phyloP scores from a whole-genome alignment of 768 basidiomycete genomes.

The Tricholoma terreum region DNA sequence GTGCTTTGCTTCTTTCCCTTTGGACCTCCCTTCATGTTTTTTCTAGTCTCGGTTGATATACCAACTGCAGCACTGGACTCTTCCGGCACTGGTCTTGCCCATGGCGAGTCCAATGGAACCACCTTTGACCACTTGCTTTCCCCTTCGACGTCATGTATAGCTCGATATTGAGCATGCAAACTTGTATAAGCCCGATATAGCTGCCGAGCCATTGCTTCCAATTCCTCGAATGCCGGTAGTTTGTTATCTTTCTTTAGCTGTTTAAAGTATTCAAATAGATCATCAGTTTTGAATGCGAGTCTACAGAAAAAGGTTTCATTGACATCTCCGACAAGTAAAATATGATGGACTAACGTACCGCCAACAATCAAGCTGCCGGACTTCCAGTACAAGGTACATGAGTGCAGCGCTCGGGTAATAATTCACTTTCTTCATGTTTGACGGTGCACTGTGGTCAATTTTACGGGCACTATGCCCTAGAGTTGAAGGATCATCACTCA shows the following conservation, averaged over 20 bases:
- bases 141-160: slow-evolving; percentile 3
- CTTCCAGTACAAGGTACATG: not conserved
- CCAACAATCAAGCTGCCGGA: not conserved
- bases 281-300: slow-evolving; percentile 1
- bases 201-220: slow-evolving; percentile 10
- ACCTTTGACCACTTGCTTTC: slow-evolving; percentile 5
- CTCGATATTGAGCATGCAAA: slow-evolving; percentile 11
- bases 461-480: no score
- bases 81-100: no score
- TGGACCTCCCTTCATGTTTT: no score
- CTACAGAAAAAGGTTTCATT: not conserved
- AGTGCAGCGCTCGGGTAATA: not conserved
- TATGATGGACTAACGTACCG: no score
- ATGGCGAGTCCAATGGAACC: no score
- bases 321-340: no score
- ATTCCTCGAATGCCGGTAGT: slow-evolving; percentile 19
- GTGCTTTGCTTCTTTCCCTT: no score
- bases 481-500: not conserved
- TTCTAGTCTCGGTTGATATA: no score
- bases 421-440: not conserved
- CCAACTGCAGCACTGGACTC: no score
- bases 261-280: slow-evolving; percentile 18
- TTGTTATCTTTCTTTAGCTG: not conserved
- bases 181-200: slow-evolving; percentile 9
- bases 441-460: not conserved